Evolutionary conservation across 2,329 filamentous ascomycete species (phyloP).

Genomic region (Teratosphaeria nubilosa): DNA sequence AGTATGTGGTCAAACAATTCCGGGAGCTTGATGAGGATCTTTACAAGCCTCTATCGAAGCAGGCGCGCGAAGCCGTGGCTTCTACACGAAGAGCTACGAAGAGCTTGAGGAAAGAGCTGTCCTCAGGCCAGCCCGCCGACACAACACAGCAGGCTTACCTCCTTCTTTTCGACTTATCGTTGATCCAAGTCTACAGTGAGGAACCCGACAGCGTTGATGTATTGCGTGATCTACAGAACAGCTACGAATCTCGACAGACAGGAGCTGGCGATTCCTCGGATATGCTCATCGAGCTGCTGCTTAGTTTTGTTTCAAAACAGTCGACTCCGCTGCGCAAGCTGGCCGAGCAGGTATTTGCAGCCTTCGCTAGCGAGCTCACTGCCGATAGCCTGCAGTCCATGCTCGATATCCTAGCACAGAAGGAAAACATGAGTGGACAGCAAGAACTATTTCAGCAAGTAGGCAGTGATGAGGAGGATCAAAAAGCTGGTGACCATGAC

Average conservation of each 20-base stretch:
- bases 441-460: slow-evolving; percentile 68
- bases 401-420: slow-evolving; percentile 60
- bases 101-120: slow-evolving; percentile 3
- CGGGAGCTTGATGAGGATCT: slow-evolving; percentile 1
- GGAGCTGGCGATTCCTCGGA: slow-evolving; percentile 45
- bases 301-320: slow-evolving; percentile 80
- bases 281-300: slow-evolving; percentile 72
- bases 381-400: slow-evolving; percentile 59
- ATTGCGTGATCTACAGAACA: slow-evolving; percentile 69
- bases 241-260: slow-evolving; percentile 47
- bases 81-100: slow-evolving; percentile 10
- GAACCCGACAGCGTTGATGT: slow-evolving; percentile 77
- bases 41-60: slow-evolving; percentile 3
- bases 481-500: neutral
- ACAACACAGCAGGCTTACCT: slow-evolving; percentile 47
- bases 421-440: slow-evolving; percentile 75
- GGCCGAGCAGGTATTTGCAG: slow-evolving; percentile 76
- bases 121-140: neutral
- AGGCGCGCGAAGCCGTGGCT: slow-evolving; percentile 9
- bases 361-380: slow-evolving; percentile 68
- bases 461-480: slow-evolving; percentile 12
- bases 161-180: slow-evolving; percentile 71
- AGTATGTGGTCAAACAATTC: neutral
- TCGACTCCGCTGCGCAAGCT: slow-evolving; percentile 78
- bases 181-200: slow-evolving; percentile 83